Evolutionary conservation across 2,329 filamentous ascomycete genomes (phyloP).

Genomic region (Lachnellula occidentalis): DNA sequence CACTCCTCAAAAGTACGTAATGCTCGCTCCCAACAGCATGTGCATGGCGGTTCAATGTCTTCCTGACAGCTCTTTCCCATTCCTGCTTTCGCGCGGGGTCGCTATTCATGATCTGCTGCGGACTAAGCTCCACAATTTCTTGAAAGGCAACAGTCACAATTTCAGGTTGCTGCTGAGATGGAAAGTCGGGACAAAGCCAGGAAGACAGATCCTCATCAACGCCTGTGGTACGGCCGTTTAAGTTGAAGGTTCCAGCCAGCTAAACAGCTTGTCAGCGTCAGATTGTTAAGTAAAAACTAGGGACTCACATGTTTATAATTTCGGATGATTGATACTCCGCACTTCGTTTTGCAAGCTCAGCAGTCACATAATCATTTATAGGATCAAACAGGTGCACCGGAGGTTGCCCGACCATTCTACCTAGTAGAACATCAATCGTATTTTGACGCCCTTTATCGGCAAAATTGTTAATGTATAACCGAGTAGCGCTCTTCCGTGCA

Average conservation of each 20-base stretch:
- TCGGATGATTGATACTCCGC: slow-evolving; percentile 71
- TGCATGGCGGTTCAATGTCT: slow-evolving; percentile 69
- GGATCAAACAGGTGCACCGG: slow-evolving; percentile 88
- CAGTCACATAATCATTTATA: slow-evolving; percentile 82
- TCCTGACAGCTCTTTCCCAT: slow-evolving; percentile 81
- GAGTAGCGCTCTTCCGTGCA: slow-evolving; percentile 85
- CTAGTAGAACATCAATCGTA: slow-evolving; percentile 89
- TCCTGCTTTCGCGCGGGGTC: slow-evolving; percentile 78
- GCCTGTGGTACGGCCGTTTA: slow-evolving; percentile 82
- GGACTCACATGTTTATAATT: slow-evolving; percentile 58
- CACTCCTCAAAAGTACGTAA: slow-evolving; percentile 85
- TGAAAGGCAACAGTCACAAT: slow-evolving; percentile 92
- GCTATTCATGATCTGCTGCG: slow-evolving; percentile 98
- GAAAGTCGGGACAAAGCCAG: slow-evolving; percentile 73
- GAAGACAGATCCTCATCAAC: slow-evolving; percentile 72
- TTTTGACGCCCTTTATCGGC: slow-evolving; percentile 88
- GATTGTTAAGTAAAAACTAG: background rate
- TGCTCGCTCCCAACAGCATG: slow-evolving; percentile 60
- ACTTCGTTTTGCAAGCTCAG: slow-evolving; percentile 63
- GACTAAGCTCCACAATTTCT: slow-evolving; percentile 95
- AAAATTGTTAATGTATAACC: slow-evolving; percentile 97
- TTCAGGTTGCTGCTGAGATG: slow-evolving; percentile 62
- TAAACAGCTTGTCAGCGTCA: slow-evolving; percentile 6
- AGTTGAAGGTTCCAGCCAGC: slow-evolving; percentile 81
- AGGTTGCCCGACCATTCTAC: slow-evolving; percentile 74